phyloP scores from a whole-genome alignment of 2,329 filamentous ascomycete genomes.

The Furcasterigmium sp. region DNA sequence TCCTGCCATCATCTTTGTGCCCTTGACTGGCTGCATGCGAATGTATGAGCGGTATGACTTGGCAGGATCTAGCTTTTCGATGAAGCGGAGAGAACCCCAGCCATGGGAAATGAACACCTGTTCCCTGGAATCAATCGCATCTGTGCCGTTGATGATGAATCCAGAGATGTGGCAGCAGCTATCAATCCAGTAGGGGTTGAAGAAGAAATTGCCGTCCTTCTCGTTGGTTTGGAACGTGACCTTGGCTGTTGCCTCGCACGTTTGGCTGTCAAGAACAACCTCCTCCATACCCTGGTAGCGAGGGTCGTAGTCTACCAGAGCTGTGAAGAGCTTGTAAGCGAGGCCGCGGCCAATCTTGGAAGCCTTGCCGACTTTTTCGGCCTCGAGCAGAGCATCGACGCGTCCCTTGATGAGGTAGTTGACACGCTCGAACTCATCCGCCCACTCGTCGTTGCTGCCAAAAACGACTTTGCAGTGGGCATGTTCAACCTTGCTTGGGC shows the following conservation, averaged over 20 bases:
- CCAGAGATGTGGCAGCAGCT: slow-evolving; percentile 54
- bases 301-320: slow-evolving; percentile 49
- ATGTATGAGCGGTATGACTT: slow-evolving; percentile 53
- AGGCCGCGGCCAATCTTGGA: slow-evolving; percentile 70
- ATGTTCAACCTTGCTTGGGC: slow-evolving; percentile 54
- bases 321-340: slow-evolving; percentile 65
- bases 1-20: slow-evolving; percentile 44
- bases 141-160: slow-evolving; percentile 56
- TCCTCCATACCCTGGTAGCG: slow-evolving; percentile 54
- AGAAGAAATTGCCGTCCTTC: slow-evolving; percentile 47
- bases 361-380: slow-evolving; percentile 59
- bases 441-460: slow-evolving; percentile 55
- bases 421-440: slow-evolving; percentile 60
- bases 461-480: slow-evolving; percentile 55
- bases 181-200: slow-evolving; percentile 55
- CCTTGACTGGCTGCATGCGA: slow-evolving; percentile 50
- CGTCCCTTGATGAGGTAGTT: slow-evolving; percentile 64
- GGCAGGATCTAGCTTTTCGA: slow-evolving; percentile 34
- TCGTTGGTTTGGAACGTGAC: slow-evolving; percentile 41
- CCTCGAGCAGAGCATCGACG: slow-evolving; percentile 51
- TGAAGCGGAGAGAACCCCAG: slow-evolving; percentile 48
- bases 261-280: slow-evolving; percentile 46
- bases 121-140: slow-evolving; percentile 48
- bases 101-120: slow-evolving; percentile 56
- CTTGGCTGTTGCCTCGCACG: slow-evolving; percentile 36